Base-by-base conservation (phyloP, 495 filamentous ascomycete genomes). In the Penicillium steckii region DNA sequence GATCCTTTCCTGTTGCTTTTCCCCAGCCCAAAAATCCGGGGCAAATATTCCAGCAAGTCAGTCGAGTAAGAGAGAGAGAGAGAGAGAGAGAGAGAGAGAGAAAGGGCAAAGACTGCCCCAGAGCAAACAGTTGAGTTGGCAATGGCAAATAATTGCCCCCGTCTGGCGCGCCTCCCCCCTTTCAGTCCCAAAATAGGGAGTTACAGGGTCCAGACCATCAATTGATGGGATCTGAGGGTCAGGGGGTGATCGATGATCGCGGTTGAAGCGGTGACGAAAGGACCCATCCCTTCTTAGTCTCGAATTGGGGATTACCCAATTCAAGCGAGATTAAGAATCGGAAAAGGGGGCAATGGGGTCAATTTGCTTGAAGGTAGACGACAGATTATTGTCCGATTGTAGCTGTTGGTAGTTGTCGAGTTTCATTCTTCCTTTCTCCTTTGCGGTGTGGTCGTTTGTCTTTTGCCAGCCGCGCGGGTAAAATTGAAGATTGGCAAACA, bases 391-490 rank as follows among this genome's bases (percentile, higher is more conserved):
- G 26, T 27, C 26, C 26, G 4, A 27, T 27, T 27, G 15, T 37
- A 6, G 33, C n/a, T 17, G 7, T 13, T 15, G 33, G 18, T n/a
- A 13, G 57, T 50, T 47, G 56, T 58, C 59, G 58, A 52, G 60
- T 66, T 66, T 17, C 33, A 38, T 57, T 61, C 59, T 57, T 13
- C 33, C 19, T 52, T 53, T 57, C 58, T 57, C 50, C 57, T 59
- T 58, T 59, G 55, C 44, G 22, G 48, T 55, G 38, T 26, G 27
- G 44, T 38, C 15, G 18, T 10, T 41, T 37, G 23, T n/a, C 21
- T 32, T 32, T 26, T 18, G 38, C 50, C 50, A 69, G 61, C 59
- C 64, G 64, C 64, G 67, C 64, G 64, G 64, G 63, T 64, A 64
- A 62, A 44, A 18, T 15, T 24, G 26, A 26, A 44, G 37, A 18